Base-by-base conservation (phyloP, 495 filamentous ascomycete genomes). In the Aspergillus carlsbadensis region DNA sequence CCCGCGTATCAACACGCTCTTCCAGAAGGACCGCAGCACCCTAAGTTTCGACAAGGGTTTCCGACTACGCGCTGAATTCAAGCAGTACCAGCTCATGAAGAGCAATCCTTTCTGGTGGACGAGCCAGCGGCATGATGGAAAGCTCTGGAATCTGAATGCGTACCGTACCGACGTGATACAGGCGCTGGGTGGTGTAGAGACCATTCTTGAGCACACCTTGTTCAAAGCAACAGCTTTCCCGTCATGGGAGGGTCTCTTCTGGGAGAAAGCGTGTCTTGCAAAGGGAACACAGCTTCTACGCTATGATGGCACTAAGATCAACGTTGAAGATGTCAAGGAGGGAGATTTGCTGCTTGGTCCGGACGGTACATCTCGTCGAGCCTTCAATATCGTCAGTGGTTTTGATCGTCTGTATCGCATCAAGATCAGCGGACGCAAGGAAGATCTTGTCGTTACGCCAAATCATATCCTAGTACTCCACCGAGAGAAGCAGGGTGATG, bases 31-130 rank as follows among this genome's bases (percentile, higher is more conserved):
- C 64, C 83, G 95, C 60, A 96, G 92, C 72, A 99, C 95, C 0
- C 79, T 99, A 56, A 95, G 90, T 65, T 99, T 99, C 67, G 95
- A 99, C 77, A 99, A 99, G 75, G 95, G 95, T 40, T 98, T 97
- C 84, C 88, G 95, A 62, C 86, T 94, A 24, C 81, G 95, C 33
- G 91, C 92, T 22, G 95, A 99, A 76, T 99, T 98, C 79, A 99
- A 98, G 77, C 87, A 90, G 50, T 99, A 98, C 70, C 93, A 96
- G 72, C 77, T 97, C 58, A 98, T 98, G 94, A 98, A 97, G 86
- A 96, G 90, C 78, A 97, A 97, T 70, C 93, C 94, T 0, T 98
- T 97, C 81, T 97, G 92, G 93, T 98, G 94, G 95, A 99, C 95
- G 2, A 96, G 90, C 64, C 95, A 98, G 70, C 80, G 95, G 44